Evolutionary conservation across 345 rosid genomes (phyloP).

Genomic region (Gossypium anomalum): DNA sequence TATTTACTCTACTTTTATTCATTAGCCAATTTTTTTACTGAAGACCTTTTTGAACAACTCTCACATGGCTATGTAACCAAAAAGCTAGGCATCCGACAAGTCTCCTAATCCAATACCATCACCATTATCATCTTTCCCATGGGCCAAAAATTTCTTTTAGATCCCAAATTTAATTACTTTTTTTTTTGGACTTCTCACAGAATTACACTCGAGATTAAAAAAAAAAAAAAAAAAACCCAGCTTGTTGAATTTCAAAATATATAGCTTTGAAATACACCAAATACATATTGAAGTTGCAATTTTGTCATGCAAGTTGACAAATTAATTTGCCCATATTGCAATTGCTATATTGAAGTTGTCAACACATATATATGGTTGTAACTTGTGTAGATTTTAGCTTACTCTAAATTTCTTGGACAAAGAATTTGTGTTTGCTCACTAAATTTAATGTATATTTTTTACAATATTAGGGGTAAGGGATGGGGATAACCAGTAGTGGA

Average conservation of each 20-base stretch:
- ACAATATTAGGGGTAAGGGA: no score
- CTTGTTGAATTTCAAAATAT: not conserved
- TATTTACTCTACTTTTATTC: no score
- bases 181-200: not conserved
- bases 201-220: not conserved
- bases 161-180: not conserved
- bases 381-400: not conserved
- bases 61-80: slow-evolving; percentile 33
- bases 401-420: not conserved
- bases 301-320: slow-evolving; percentile 15
- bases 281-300: not conserved
- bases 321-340: not conserved
- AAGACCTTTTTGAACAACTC: slow-evolving; percentile 18
- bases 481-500: not conserved
- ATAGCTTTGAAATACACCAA: slow-evolving; percentile 14
- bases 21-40: slow-evolving; percentile 14
- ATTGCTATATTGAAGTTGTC: not conserved
- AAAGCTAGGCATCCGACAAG: slow-evolving; percentile 33
- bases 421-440: not conserved
- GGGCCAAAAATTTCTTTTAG: not conserved
- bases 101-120: slow-evolving; percentile 16
- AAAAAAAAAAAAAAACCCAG: not conserved
- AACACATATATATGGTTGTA: not conserved
- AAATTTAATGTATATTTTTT: no score
- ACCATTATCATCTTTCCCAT: not conserved